Percentiles rank a stretch among this genome's conserved stretches.
phyloP scores from a whole-genome alignment of 257 asterid species.

The Rhazya stricta region DNA sequence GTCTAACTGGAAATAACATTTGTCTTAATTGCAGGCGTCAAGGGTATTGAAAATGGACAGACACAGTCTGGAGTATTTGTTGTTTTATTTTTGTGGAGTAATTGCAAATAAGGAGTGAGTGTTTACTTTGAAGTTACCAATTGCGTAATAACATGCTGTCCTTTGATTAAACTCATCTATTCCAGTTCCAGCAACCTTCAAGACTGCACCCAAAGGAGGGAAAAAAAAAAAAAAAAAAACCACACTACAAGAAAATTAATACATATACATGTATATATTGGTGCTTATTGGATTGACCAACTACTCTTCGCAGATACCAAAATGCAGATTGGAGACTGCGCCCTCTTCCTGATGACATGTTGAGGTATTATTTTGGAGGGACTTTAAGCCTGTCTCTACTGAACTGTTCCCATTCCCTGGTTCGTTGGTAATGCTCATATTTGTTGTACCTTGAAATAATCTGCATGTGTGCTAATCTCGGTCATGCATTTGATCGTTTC shows the following conservation, averaged over 20 bases:
- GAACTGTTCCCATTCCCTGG: not conserved
- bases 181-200: not conserved
- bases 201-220: not conserved
- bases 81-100: constrained; percentile 86
- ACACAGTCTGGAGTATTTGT: constrained; percentile 74
- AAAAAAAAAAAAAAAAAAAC: too few species aligned
- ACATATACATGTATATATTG: too few species aligned
- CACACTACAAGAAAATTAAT: not conserved
- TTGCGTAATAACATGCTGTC: not conserved
- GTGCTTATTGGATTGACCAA: constrained; percentile 18
- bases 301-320: constrained; percentile 64
- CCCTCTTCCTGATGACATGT: constrained; percentile 87
- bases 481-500: not conserved
- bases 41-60: constrained; percentile 91
- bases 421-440: not conserved
- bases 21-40: constrained; percentile 62
- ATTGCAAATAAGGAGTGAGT: constrained; percentile 89
- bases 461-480: not conserved
- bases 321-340: constrained; percentile 99
- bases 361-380: constrained; percentile 44
- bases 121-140: constrained; percentile 18
- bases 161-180: not conserved
- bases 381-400: not conserved
- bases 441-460: not conserved
- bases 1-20: constrained; percentile 16